Evolutionary conservation across 164 flowering plant genomes (phyloP), one percentile per base, ranked within the genome.

Genomic region (Magnolia kwangsiensis): DNA sequence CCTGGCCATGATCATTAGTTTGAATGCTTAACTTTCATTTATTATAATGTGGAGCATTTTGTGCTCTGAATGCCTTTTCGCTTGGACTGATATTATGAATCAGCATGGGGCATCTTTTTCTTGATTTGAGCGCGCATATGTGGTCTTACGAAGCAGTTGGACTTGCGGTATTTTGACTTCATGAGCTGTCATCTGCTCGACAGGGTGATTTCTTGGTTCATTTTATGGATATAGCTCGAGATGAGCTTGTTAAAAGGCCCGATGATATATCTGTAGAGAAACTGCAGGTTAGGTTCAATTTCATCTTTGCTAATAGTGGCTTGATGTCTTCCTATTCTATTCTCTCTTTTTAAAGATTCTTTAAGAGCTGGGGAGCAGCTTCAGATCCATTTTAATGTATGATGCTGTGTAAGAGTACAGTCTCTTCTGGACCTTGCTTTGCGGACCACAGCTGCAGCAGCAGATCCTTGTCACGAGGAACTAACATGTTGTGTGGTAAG

Each of bases 181-280:
- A 5, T 67, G 71, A 9, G 68, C 24, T 31, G 49, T 29, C 71
- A 67, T 24, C 31, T 31, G 20, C n/a, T 19, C 16, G 65, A 13
- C 87, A 93, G 98, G 99, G 97, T 77, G 99, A 96, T 83, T 96
- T 96, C 85, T 78, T 96, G 84, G 98, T 96, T 79, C 98, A 96
- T 86, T 96, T 96, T 79, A 91, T 94, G 97, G 98, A 96, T 84
- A 94, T 94, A 69, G 97, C 99, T 79, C 86, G 88, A 74, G 99
- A 96, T 75, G 97, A 96, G 82, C 97, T 94, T 55, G 75, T 78
- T 5, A 96, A 94, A 81, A 89, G 86, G 84, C 82, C 83, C 78
- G 96, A 90, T 80, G 96, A 90, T 29, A 88, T 94, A 72, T 92
- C 97, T 63, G 93, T 88, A 64, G 99, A 92, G 84, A 94, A 96